Conservation (phyloP, 2,329 filamentous ascomycete species). For the Arthroderma sp. region DNA sequence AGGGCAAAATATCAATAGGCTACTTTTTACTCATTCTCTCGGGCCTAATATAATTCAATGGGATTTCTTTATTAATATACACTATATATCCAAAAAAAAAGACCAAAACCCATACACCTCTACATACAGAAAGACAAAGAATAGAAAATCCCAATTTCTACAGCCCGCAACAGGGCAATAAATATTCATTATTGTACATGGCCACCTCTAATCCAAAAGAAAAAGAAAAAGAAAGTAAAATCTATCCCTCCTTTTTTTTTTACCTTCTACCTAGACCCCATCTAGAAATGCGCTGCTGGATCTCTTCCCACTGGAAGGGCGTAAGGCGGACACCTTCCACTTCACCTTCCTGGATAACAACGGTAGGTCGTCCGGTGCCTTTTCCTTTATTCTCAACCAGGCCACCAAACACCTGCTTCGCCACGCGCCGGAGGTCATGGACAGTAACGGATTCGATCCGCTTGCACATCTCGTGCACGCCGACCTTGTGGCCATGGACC, state of each 20-base stretch:
- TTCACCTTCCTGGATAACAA: conserved; percentile 85
- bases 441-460: conserved; percentile 74
- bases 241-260: conserved; percentile 5
- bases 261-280: conserved; percentile 66
- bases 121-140: too few relatives aligned
- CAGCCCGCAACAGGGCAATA: background rate
- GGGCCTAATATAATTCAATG: background rate
- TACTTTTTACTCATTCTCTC: conserved; percentile 1
- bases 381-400: conserved; percentile 58
- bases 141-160: too few relatives aligned
- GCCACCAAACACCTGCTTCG: conserved; percentile 63
- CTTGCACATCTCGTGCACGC: conserved; percentile 82
- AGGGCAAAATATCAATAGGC: background rate
- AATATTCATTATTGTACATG: conserved; percentile 1
- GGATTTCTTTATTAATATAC: too few relatives aligned
- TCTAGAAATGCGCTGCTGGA: conserved; percentile 69
- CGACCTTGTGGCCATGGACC: conserved; percentile 86
- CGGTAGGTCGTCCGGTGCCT: conserved; percentile 80
- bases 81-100: too few relatives aligned
- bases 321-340: conserved; percentile 54
- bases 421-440: conserved; percentile 68
- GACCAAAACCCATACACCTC: too few relatives aligned
- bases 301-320: conserved; percentile 70
- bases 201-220: background rate
- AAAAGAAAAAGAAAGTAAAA: background rate